These are phyloP conservation scores for Cercis canadensis DNA, from an alignment of 306 rosid species.

Conservation along the genomic window DNA sequence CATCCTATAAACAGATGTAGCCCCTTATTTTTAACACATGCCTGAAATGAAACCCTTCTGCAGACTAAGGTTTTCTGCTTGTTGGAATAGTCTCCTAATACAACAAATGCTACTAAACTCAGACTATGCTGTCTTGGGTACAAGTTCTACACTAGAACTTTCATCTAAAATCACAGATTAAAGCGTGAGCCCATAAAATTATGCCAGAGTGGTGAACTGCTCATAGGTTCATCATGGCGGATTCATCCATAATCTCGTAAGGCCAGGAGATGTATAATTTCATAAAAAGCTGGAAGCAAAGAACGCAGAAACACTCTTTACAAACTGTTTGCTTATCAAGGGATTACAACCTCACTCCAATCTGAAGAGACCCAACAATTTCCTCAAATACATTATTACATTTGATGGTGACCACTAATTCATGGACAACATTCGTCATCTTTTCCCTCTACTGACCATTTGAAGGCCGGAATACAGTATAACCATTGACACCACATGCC, in stretches of 20 bases:
- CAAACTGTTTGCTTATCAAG: slow-evolving; percentile 76
- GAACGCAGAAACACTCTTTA: slow-evolving; percentile 68
- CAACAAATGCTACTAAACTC: no score
- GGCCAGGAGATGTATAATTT: slow-evolving; percentile 37
- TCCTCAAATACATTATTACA: slow-evolving; percentile 76
- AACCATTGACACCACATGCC: slow-evolving; percentile 71
- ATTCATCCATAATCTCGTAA: slow-evolving; percentile 34
- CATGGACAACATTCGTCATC: slow-evolving; percentile 38
- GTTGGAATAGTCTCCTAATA: no score
- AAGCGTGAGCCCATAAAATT: no score
- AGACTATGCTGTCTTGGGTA: no score
- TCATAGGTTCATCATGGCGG: not conserved
- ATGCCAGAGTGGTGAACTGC: no score
- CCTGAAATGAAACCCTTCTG: no score
- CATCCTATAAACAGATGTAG: no score
- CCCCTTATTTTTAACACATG: no score
- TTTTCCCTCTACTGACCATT: slow-evolving; percentile 67
- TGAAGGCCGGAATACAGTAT: slow-evolving; percentile 83
- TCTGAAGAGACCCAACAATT: slow-evolving; percentile 62
- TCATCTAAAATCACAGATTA: no score
- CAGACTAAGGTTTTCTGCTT: no score
- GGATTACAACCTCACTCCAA: slow-evolving; percentile 85
- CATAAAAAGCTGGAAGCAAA: slow-evolving; percentile 52
- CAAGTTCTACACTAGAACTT: no score
- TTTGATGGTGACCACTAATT: slow-evolving; percentile 47